Percentiles rank a stretch among this genome's conserved stretches.
Conservation (phyloP, 345 rosid species). For the Erodium maritimum region DNA sequence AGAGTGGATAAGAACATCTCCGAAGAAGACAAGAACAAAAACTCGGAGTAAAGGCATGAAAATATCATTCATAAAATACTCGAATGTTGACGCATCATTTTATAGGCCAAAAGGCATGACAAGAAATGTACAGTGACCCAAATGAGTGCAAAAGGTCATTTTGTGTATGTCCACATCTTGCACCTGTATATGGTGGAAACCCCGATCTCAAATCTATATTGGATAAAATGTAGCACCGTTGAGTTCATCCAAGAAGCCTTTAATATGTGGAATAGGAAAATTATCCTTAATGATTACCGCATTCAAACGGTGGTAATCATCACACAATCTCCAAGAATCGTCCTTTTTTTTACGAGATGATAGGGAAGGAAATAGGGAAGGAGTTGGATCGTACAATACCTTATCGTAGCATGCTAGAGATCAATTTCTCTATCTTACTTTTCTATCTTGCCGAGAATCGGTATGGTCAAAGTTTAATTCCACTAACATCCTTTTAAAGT, state of each 20-base stretch:
- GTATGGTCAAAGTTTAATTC: no score
- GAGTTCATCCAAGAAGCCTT: background rate
- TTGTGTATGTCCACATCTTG: background rate
- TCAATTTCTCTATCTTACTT: no score
- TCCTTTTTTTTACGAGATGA: background rate
- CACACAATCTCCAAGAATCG: background rate
- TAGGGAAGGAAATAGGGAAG: no score
- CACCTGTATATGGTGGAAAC: background rate
- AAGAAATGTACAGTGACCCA: background rate
- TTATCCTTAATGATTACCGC: background rate
- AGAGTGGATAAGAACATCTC: no score
- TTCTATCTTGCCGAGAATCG: no score
- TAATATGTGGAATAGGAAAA: background rate
- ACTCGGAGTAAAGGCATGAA: no score
- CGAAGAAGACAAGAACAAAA: no score
- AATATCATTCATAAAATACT: no score
- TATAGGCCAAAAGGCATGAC: background rate
- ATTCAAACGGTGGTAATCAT: background rate
- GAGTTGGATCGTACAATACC: no score
- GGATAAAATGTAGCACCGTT: background rate
- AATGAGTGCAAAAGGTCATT: background rate
- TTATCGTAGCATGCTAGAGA: no score
- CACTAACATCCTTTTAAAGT: no score
- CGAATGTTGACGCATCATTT: no score
- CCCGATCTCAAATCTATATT: background rate